Conservation (phyloP, 2,329 filamentous ascomycete genomes). For the Microdochium trichocladiopsis region DNA sequence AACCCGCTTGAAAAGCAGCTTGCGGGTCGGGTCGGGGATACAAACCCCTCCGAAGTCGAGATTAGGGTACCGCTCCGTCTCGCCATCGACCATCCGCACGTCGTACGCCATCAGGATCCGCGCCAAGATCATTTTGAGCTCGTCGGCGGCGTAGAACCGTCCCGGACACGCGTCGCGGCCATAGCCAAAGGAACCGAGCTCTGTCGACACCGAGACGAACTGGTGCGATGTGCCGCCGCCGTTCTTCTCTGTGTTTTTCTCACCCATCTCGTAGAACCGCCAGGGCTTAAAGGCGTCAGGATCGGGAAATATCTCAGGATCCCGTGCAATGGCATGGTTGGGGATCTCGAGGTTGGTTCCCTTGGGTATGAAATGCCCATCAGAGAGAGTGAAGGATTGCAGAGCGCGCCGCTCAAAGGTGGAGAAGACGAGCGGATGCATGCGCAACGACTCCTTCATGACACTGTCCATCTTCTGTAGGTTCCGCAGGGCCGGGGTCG, state of each 20-base stretch:
- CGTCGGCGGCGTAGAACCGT: no score
- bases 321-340: not conserved
- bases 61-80: no score
- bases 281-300: conserved; percentile 4
- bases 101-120: no score
- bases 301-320: not conserved
- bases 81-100: no score
- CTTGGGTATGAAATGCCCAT: conserved; percentile 14
- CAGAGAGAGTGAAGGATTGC: no score
- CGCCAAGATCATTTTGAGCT: no score
- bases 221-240: conserved; percentile 13
- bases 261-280: conserved; percentile 1
- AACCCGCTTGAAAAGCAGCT: no score
- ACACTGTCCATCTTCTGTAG: conserved; percentile 31
- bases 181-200: no score
- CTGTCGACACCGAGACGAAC: conserved; percentile 14
- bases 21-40: no score
- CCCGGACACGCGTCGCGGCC: conserved; percentile 16
- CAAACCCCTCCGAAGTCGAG: no score
- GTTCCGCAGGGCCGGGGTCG: conserved; percentile 21
- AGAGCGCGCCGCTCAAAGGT: no score
- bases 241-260: conserved; percentile 6
- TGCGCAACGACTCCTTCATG: conserved; percentile 28
- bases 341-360: conserved; percentile 1
- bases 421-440: conserved; percentile 14